These are phyloP conservation scores for Suhomyces anneliseae DNA, from an alignment of 1,139 yeast genomes.

Conservation along the genomic window DNA sequence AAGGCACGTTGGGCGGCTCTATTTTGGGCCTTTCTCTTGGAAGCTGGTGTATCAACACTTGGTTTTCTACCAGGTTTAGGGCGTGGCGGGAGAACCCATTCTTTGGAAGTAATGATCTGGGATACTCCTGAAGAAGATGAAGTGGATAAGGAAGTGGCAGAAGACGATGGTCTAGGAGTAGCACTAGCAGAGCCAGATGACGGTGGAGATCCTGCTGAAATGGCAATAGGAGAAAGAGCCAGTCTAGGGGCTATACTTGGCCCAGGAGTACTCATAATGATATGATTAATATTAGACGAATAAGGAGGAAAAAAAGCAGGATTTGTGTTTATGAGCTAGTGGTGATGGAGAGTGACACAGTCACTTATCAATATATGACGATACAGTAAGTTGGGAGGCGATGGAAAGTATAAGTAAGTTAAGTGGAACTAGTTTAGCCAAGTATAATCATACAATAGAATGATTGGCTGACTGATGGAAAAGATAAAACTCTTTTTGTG, in stretches of 20 bases:
- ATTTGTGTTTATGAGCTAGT: background rate
- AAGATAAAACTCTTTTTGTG: conserved; percentile 20
- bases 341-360: too few species aligned
- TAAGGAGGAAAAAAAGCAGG: background rate
- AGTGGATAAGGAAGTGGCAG: background rate
- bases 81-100: conserved; percentile 89
- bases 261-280: conserved; percentile 7
- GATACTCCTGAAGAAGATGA: conserved; percentile 15
- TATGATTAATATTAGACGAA: background rate
- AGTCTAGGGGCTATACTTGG: conserved; percentile 36
- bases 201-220: conserved; percentile 14
- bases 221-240: conserved; percentile 35
- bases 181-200: background rate
- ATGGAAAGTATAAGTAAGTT: too few species aligned
- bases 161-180: background rate
- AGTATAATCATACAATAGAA: too few species aligned
- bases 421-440: too few species aligned
- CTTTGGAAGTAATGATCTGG: conserved; percentile 71
- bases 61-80: conserved; percentile 93
- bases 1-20: conserved; percentile 96
- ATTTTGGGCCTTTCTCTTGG: conserved; percentile 87
- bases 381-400: too few species aligned
- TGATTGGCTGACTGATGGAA: conserved; percentile 21
- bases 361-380: too few species aligned
- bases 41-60: conserved; percentile 67